Evolutionary conservation across 2,329 filamentous ascomycete genomes (phyloP).

Genomic region (Aspergillus pseudotamarii): DNA sequence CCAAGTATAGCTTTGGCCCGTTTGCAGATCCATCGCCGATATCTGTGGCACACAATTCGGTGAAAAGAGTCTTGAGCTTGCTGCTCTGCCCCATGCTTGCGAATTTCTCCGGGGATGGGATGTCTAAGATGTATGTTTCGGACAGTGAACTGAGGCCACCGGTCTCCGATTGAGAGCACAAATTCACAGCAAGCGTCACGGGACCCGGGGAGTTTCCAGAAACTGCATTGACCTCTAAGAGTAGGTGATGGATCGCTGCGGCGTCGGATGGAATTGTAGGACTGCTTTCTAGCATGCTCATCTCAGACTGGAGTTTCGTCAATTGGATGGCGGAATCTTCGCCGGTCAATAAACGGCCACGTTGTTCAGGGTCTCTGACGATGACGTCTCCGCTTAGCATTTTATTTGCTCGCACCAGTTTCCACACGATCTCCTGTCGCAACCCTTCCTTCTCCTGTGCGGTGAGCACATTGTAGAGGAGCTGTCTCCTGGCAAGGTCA

Average conservation of each 20-base stretch:
- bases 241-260: slow-evolving; percentile 73
- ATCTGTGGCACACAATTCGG: slow-evolving; percentile 79
- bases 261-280: slow-evolving; percentile 70
- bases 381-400: slow-evolving; percentile 92
- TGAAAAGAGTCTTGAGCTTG: slow-evolving; percentile 82
- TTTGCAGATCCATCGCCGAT: slow-evolving; percentile 63
- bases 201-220: slow-evolving; percentile 75
- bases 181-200: slow-evolving; percentile 73
- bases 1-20: slow-evolving; percentile 76
- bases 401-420: slow-evolving; percentile 91
- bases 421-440: slow-evolving; percentile 92
- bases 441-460: slow-evolving; percentile 77
- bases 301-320: slow-evolving; percentile 87
- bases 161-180: slow-evolving; percentile 72
- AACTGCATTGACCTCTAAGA: slow-evolving; percentile 83
- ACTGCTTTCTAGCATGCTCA: slow-evolving; percentile 89
- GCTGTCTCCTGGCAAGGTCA: slow-evolving; percentile 82
- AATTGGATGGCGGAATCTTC: slow-evolving; percentile 92
- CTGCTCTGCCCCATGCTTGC: slow-evolving; percentile 65
- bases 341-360: slow-evolving; percentile 83
- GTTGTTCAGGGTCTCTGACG: slow-evolving; percentile 81
- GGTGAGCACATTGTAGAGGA: slow-evolving; percentile 92
- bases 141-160: slow-evolving; percentile 70
- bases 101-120: slow-evolving; percentile 73
- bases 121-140: slow-evolving; percentile 78